Percentiles rank a stretch among this genome's conserved stretches.
These are phyloP conservation scores for Fusarium proliferatum DNA, from an alignment of 2,329 filamentous ascomycete genomes.

Conservation along the genomic window DNA sequence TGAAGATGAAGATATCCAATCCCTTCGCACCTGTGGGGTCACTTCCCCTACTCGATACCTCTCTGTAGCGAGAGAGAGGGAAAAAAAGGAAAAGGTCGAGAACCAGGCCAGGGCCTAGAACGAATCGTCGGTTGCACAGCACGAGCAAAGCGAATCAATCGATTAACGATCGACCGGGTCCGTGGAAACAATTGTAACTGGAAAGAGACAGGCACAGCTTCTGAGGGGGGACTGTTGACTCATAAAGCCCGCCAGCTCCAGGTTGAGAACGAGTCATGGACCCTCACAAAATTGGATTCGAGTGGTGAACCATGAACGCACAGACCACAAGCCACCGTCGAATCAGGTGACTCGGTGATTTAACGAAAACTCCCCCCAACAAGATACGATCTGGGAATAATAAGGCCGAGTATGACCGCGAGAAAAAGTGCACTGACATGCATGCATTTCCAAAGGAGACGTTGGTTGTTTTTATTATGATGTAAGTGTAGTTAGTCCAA, in stretches of 20 bases:
- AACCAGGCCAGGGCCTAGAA: conserved; percentile 13
- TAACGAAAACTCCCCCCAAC: not conserved
- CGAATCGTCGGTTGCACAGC: conserved; percentile 18
- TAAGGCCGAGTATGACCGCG: not conserved
- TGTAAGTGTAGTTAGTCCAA: not conserved
- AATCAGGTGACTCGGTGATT: conserved; percentile 12
- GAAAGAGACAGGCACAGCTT: conserved; percentile 32
- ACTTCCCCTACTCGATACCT: not conserved
- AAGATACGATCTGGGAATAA: not conserved
- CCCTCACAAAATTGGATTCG: not conserved
- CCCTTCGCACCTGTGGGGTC: conserved; percentile 5
- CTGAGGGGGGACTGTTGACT: conserved; percentile 43
- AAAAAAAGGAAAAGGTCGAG: not conserved
- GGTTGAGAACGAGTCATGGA: conserved; percentile 41
- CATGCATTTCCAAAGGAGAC: too few species aligned
- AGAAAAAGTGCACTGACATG: not conserved
- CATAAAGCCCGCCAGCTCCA: conserved; percentile 37
- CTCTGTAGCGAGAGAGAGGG: not conserved
- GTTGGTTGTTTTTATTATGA: not conserved
- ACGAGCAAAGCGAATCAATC: not conserved
- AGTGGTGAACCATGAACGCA: not conserved
- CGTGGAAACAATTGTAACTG: conserved; percentile 38
- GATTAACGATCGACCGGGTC: conserved; percentile 28
- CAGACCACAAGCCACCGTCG: not conserved
- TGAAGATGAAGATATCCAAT: conserved; percentile 16